Conservation (phyloP, 106 monocot species). For the Agapanthus africanus region DNA sequence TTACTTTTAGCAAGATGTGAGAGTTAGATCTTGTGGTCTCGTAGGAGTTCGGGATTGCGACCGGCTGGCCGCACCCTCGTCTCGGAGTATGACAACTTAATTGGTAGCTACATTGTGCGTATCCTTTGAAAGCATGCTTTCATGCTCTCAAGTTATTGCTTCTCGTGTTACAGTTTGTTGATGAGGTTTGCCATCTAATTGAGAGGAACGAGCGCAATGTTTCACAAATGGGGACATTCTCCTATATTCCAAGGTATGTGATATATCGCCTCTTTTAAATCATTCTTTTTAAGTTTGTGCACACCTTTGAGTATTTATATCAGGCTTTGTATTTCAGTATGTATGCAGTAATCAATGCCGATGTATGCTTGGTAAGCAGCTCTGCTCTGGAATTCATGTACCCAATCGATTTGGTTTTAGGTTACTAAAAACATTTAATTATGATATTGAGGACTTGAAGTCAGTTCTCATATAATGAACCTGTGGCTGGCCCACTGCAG, state of each 20-base stretch:
- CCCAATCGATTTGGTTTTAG: neutral
- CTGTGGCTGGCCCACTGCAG: neutral
- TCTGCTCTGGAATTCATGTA: neutral
- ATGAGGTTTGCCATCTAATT: conserved; percentile 96
- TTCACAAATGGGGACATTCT: conserved; percentile 67
- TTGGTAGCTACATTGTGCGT: too few species aligned
- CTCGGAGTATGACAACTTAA: too few species aligned
- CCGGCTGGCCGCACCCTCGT: too few species aligned
- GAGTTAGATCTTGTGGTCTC: too few species aligned
- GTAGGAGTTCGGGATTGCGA: too few species aligned
- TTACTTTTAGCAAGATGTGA: too few species aligned
- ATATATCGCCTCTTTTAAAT: conserved; percentile 9
- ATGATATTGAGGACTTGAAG: neutral
- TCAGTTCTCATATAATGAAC: neutral
- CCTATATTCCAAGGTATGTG: conserved; percentile 97
- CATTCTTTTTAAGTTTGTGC: conserved; percentile 37
- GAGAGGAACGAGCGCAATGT: conserved; percentile 87
- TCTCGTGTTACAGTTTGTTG: conserved; percentile 73
- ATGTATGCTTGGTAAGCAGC: neutral
- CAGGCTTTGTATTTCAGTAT: neutral
- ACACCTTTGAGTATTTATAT: neutral
- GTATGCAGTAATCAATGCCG: too few species aligned
- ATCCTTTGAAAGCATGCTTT: too few species aligned
- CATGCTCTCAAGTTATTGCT: neutral
- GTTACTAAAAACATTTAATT: neutral